phyloP scores from a whole-genome alignment of 371 early-diverging fungal species.

The Fennellomyces sp. region DNA sequence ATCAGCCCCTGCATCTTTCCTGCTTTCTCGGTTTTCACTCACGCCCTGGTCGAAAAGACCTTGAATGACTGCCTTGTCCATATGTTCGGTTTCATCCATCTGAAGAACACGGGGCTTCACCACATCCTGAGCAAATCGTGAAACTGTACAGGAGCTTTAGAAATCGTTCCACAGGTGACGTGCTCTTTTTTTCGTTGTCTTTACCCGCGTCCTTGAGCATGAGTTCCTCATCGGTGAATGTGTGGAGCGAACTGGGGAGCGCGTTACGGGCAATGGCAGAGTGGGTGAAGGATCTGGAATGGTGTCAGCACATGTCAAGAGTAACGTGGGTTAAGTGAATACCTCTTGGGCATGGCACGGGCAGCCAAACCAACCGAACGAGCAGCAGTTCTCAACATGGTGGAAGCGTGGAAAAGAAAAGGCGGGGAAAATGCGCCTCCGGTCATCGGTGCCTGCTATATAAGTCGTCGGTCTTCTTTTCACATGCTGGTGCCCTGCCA shows the following conservation, averaged over 20 bases:
- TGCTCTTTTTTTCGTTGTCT: neutral
- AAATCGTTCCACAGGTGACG: neutral
- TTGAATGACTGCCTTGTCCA: slow-evolving; percentile 81
- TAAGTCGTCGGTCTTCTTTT: no score
- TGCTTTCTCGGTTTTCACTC: slow-evolving; percentile 25
- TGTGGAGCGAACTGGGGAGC: slow-evolving; percentile 45
- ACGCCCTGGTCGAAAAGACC: slow-evolving; percentile 92
- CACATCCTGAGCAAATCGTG: slow-evolving; percentile 84
- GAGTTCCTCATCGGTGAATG: slow-evolving; percentile 74
- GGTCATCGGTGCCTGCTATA: no score
- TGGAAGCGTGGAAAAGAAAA: neutral
- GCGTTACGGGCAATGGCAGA: slow-evolving; percentile 25
- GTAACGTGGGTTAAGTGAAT: neutral
- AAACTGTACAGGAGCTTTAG: slow-evolving; percentile 50
- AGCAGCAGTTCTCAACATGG: slow-evolving; percentile 25
- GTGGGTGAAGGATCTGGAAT: slow-evolving; percentile 22
- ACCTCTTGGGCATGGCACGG: slow-evolving; percentile 24
- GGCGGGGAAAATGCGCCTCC: no score
- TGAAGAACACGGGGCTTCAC: slow-evolving; percentile 86
- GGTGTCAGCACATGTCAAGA: neutral
- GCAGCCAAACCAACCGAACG: slow-evolving; percentile 18
- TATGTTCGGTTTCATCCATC: slow-evolving; percentile 93
- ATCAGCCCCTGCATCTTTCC: neutral
- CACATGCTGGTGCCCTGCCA: no score
- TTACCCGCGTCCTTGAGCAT: slow-evolving; percentile 70